A percentile compares a stretch with the other conserved stretches of the same genome.
Conservation (phyloP, 331 rosid genomes). For the Dryas integrifolia region DNA sequence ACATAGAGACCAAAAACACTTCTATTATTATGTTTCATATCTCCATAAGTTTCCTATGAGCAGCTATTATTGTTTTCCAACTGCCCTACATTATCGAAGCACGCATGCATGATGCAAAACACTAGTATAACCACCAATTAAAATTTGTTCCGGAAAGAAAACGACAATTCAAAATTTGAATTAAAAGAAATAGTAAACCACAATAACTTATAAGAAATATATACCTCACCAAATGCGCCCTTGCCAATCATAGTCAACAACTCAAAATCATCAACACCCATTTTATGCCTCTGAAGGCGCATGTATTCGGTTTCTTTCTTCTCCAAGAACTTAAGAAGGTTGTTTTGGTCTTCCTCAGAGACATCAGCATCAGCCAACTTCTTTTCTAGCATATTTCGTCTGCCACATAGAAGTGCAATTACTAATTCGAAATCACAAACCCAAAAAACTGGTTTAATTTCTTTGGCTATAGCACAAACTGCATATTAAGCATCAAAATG, state of each 20-base stretch:
- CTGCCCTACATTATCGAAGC: neutral
- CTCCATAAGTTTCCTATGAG: neutral
- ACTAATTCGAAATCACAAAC: neutral
- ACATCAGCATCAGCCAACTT: conserved; percentile 99
- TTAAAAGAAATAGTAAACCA: neutral
- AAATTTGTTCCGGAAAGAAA: neutral
- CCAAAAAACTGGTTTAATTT: neutral
- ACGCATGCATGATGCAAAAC: neutral
- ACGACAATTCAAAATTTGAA: neutral
- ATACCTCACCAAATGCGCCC: conserved; percentile 99
- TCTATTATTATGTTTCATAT: neutral
- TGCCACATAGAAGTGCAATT: conserved; percentile 30
- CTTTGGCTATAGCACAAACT: neutral
- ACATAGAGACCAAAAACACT: neutral
- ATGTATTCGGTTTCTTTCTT: conserved; percentile 98
- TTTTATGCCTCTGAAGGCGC: conserved; percentile 98
- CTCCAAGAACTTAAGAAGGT: conserved; percentile 84
- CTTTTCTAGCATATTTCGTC: conserved; percentile 80
- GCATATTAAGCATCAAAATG: neutral
- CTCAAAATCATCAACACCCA: conserved; percentile 93
- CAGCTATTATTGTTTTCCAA: neutral
- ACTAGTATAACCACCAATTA: neutral
- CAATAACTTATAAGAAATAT: neutral
- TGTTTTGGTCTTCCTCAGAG: conserved; percentile 95
- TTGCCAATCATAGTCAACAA: conserved; percentile 93